A percentile compares a stretch with the other conserved stretches of the same genome.
phyloP scores from a whole-genome alignment of 495 filamentous ascomycete genomes.

The Astrothelium subdiscretum region DNA sequence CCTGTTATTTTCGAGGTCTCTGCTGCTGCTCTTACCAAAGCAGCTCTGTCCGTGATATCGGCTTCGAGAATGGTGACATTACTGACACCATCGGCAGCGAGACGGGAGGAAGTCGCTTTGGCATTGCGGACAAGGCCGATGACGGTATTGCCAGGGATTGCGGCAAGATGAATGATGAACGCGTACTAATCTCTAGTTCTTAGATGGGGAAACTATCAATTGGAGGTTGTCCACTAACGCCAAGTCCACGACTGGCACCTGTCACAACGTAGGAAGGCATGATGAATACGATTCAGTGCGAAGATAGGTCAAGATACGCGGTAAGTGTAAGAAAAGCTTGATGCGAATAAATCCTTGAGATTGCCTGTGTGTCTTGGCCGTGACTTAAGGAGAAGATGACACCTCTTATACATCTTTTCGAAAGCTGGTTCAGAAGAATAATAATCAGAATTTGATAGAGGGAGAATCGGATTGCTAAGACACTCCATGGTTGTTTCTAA shows the following conservation, averaged over 20 bases:
- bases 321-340: too few species aligned
- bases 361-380: neutral
- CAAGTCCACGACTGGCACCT: conserved; percentile 44
- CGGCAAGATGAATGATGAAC: conserved; percentile 11
- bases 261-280: conserved; percentile 47
- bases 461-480: neutral
- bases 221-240: too few species aligned
- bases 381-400: neutral
- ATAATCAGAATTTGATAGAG: neutral
- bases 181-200: conserved; percentile 8
- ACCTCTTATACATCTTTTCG: neutral
- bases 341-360: too few species aligned
- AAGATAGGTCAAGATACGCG: neutral
- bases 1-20: conserved; percentile 9
- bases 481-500: neutral
- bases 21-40: conserved; percentile 14
- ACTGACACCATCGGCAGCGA: conserved; percentile 12
- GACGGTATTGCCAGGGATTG: conserved; percentile 12
- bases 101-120: conserved; percentile 1
- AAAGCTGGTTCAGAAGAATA: neutral
- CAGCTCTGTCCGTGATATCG: conserved; percentile 14
- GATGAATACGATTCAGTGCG: neutral
- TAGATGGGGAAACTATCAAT: too few species aligned
- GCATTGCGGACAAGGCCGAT: conserved; percentile 14
- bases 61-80: conserved; percentile 18